Percentiles rank a stretch among this genome's conserved stretches.
These are phyloP conservation scores for Amaranthus tricolor DNA, from an alignment of 179 eudicot genomes.

Conservation along the genomic window DNA sequence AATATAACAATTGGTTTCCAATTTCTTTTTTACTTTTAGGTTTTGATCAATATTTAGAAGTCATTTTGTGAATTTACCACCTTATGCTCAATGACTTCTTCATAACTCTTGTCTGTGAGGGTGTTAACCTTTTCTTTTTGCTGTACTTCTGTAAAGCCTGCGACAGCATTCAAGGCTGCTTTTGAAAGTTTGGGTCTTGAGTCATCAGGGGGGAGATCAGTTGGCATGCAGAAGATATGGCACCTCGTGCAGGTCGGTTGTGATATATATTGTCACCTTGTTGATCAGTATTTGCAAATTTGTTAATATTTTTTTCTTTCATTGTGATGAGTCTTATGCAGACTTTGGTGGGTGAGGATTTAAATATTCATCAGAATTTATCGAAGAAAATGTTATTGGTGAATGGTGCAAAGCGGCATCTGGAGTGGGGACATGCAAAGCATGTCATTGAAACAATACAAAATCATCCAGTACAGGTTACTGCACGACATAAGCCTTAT, in stretches of 20 bases:
- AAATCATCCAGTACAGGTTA: conserved; percentile 92
- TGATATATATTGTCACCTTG: conserved; percentile 7
- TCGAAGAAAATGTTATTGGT: conserved; percentile 81
- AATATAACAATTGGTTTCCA: background rate
- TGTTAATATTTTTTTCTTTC: conserved; percentile 14
- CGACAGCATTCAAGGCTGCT: conserved; percentile 75
- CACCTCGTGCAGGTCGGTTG: conserved; percentile 74
- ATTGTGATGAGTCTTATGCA: conserved; percentile 27
- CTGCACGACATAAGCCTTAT: background rate
- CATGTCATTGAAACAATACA: conserved; percentile 84
- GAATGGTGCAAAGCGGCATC: conserved; percentile 86
- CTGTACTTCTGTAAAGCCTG: conserved; percentile 58
- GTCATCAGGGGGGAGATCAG: conserved; percentile 74
- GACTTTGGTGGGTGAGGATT: conserved; percentile 77
- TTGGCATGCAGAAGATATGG: conserved; percentile 95
- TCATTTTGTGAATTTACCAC: background rate
- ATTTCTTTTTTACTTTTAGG: background rate
- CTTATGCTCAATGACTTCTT: conserved; percentile 1
- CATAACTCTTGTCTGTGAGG: background rate
- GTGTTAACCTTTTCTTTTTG: background rate
- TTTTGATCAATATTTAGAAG: conserved; percentile 6
- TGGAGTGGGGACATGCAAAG: conserved; percentile 92
- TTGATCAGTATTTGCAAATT: conserved; percentile 3
- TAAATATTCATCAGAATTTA: conserved; percentile 46
- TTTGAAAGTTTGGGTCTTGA: conserved; percentile 73